phyloP scores from a whole-genome alignment of 768 basidiomycete species.

The Fomitopsis serialis region DNA sequence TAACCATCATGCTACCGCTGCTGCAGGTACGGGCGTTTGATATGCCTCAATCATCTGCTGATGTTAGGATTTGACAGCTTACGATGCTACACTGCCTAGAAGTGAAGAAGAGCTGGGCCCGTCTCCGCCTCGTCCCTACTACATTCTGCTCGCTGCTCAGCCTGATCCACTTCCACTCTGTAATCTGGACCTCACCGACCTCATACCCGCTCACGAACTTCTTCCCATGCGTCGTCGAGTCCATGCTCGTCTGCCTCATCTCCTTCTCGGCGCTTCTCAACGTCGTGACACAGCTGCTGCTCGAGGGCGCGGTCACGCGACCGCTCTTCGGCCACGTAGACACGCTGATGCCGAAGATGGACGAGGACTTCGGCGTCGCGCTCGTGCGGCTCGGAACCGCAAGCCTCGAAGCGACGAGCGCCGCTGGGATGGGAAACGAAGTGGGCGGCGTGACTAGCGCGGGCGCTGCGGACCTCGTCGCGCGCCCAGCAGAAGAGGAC shows the following conservation, averaged over 20 bases:
- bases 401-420: constrained; percentile 68
- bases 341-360: constrained; percentile 43
- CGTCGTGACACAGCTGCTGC: constrained; percentile 57
- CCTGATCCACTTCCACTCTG: constrained; percentile 62
- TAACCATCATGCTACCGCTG: constrained; percentile 68
- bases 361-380: constrained; percentile 71
- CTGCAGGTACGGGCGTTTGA: constrained; percentile 47
- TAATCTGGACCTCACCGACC: constrained; percentile 42
- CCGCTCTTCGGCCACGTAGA: constrained; percentile 50
- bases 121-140: constrained; percentile 69
- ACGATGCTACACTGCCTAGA: constrained; percentile 61
- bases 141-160: constrained; percentile 53
- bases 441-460: constrained; percentile 45
- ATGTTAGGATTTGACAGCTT: constrained; percentile 32
- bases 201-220: constrained; percentile 71
- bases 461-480: constrained; percentile 4
- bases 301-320: constrained; percentile 52
- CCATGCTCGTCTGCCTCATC: constrained; percentile 51
- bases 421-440: constrained; percentile 71
- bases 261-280: constrained; percentile 57
- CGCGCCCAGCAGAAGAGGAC: constrained; percentile 1
- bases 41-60: not conserved
- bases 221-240: constrained; percentile 69
- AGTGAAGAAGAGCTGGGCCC: constrained; percentile 55
- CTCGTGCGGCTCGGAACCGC: constrained; percentile 70